phyloP scores from a whole-genome alignment of 148 eudicot genomes.

The Chenopodium formosanum region DNA sequence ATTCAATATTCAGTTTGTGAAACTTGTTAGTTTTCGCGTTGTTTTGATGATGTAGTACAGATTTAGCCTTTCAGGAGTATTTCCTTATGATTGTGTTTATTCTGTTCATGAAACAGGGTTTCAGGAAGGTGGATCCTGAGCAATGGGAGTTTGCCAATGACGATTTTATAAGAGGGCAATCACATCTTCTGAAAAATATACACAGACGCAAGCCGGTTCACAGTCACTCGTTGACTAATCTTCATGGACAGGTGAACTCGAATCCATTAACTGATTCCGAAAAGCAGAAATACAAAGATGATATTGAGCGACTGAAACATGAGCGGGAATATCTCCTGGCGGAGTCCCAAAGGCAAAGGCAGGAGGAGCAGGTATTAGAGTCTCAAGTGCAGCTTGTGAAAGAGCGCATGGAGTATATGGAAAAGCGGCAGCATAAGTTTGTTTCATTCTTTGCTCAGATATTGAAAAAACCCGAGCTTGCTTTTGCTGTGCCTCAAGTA shows the following conservation, averaged over 20 bases:
- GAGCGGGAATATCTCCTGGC: conserved; percentile 48
- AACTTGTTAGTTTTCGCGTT: neutral
- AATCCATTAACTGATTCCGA: conserved; percentile 63
- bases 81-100: conserved; percentile 5
- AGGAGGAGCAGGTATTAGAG: conserved; percentile 47
- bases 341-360: conserved; percentile 50
- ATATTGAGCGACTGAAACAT: conserved; percentile 51
- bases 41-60: neutral
- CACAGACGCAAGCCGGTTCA: conserved; percentile 88
- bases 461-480: conserved; percentile 53
- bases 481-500: conserved; percentile 38
- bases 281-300: conserved; percentile 53
- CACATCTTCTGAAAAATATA: conserved; percentile 75
- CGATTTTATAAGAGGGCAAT: conserved; percentile 77
- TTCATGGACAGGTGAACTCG: conserved; percentile 44
- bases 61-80: neutral
- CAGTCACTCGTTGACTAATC: conserved; percentile 65
- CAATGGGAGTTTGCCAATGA: conserved; percentile 95
- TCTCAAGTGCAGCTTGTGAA: conserved; percentile 40
- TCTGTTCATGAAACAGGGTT: conserved; percentile 50
- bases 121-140: conserved; percentile 89
- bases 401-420: conserved; percentile 47
- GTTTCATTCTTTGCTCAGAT: conserved; percentile 45
- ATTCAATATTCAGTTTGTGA: neutral
- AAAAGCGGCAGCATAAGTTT: conserved; percentile 44